Conservation (phyloP, 2,329 filamentous ascomycete genomes). For the Fusarium sp. region DNA sequence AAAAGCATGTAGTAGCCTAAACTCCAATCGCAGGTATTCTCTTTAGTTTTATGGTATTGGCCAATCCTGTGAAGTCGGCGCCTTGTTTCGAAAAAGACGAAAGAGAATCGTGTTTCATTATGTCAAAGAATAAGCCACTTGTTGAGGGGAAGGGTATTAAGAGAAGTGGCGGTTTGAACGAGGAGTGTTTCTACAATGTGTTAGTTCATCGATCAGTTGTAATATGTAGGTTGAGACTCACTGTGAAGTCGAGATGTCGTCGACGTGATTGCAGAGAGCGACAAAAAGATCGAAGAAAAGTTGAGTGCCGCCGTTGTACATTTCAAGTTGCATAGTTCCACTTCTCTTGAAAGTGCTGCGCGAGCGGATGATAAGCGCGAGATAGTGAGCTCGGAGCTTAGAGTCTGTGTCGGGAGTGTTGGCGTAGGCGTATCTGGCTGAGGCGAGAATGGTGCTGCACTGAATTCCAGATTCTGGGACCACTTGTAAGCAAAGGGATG, state of each 20-base stretch:
- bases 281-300: slow-evolving; percentile 96
- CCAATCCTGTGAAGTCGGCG: slow-evolving; percentile 27
- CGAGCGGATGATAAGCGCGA: slow-evolving; percentile 90
- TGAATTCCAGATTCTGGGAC: slow-evolving; percentile 77
- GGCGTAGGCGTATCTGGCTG: slow-evolving; percentile 89
- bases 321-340: slow-evolving; percentile 95
- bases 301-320: slow-evolving; percentile 84
- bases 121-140: slow-evolving; percentile 1
- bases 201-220: background rate
- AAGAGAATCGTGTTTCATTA: slow-evolving; percentile 45
- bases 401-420: slow-evolving; percentile 91
- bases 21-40: slow-evolving; percentile 38
- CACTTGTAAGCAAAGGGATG: slow-evolving; percentile 7
- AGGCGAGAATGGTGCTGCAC: slow-evolving; percentile 85
- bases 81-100: slow-evolving; percentile 16
- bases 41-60: slow-evolving; percentile 36
- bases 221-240: slow-evolving; percentile 53
- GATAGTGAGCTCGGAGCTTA: slow-evolving; percentile 90
- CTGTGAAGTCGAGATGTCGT: slow-evolving; percentile 71
- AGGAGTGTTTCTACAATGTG: slow-evolving; percentile 53
- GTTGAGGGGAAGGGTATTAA: slow-evolving; percentile 27
- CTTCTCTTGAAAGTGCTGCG: slow-evolving; percentile 91
- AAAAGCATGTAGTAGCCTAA: slow-evolving; percentile 21
- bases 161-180: slow-evolving; percentile 61
- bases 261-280: slow-evolving; percentile 91